These are phyloP conservation scores for Pelargonium fulgidum DNA, from an alignment of 441 rosid genomes.

Conservation along the genomic window DNA sequence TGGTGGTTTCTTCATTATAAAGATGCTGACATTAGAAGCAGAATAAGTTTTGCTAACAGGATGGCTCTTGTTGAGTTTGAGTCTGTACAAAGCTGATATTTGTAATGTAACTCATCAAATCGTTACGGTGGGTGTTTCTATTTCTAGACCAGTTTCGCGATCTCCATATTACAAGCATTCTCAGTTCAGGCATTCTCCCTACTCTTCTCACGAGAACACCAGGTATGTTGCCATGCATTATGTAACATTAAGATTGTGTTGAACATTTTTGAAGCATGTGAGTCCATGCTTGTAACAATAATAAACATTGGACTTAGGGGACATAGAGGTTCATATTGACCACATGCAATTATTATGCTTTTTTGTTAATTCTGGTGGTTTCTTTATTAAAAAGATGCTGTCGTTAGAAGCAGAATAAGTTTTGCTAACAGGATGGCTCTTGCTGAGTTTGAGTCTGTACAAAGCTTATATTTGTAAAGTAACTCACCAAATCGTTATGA, in stretches of 20 bases:
- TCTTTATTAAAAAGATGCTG: slow-evolving; percentile 8
- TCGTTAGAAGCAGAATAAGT: slow-evolving; percentile 25
- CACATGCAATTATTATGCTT: too few relatives aligned
- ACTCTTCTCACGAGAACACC: slow-evolving; percentile 77
- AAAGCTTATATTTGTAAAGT: slow-evolving; percentile 28
- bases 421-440: slow-evolving; percentile 23
- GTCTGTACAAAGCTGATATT: slow-evolving; percentile 29
- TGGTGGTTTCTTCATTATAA: slow-evolving; percentile 5
- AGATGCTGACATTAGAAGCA: slow-evolving; percentile 18
- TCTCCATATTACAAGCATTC: slow-evolving; percentile 99
- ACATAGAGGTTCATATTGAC: too few relatives aligned
- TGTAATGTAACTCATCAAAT: slow-evolving; percentile 42
- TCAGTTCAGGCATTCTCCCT: slow-evolving; percentile 92
- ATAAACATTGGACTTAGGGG: slow-evolving; percentile 11
- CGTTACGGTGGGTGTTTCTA: slow-evolving; percentile 76
- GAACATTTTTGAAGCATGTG: too few relatives aligned
- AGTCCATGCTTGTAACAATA: too few relatives aligned
- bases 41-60: slow-evolving; percentile 25
- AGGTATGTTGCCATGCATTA: slow-evolving; percentile 34
- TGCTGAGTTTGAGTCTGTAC: slow-evolving; percentile 26
- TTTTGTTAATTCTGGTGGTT: slow-evolving; percentile 9
- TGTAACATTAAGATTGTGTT: slow-evolving; percentile 36
- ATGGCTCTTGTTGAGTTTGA: slow-evolving; percentile 28
- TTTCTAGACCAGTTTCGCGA: slow-evolving; percentile 95
- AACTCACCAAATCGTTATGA: slow-evolving; percentile 61